phyloP scores from a whole-genome alignment of 495 filamentous ascomycete genomes.

The Aspergillus diversus region DNA sequence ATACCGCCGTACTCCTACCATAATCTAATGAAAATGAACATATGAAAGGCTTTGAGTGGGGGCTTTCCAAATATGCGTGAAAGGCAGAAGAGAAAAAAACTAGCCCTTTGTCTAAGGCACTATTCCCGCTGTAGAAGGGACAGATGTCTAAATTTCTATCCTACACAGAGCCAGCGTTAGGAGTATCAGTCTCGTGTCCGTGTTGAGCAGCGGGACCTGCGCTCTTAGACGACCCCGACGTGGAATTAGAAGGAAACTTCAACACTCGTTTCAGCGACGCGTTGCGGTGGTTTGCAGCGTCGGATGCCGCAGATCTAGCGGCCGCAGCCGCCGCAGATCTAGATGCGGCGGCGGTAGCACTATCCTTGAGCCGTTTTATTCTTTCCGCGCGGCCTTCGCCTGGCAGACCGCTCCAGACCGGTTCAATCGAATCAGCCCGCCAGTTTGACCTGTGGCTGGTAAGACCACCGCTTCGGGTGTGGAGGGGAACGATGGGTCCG shows the following conservation, averaged over 20 bases:
- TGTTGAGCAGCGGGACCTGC: neutral
- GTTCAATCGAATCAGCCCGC: slow-evolving; percentile 53
- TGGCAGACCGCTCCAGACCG: slow-evolving; percentile 48
- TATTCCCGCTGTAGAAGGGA: neutral
- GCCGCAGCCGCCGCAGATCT: slow-evolving; percentile 25
- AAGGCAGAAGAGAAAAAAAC: neutral
- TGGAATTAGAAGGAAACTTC: slow-evolving; percentile 7
- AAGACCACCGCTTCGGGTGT: slow-evolving; percentile 29
- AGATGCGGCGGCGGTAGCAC: slow-evolving; percentile 26
- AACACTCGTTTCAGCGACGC: slow-evolving; percentile 15
- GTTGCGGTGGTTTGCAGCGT: neutral
- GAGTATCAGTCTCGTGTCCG: neutral
- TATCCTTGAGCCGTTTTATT: slow-evolving; percentile 46
- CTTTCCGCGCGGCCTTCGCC: slow-evolving; percentile 50
- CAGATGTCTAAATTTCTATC: neutral
- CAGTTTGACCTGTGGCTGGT: slow-evolving; percentile 41
- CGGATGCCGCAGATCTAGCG: slow-evolving; percentile 4
- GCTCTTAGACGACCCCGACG: neutral
- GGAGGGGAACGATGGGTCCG: slow-evolving; percentile 35
- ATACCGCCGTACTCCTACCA: neutral
- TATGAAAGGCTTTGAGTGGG: neutral
- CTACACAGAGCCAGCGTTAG: neutral
- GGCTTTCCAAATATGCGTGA: neutral
- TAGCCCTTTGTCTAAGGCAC: neutral
- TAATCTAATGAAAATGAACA: neutral